Percentiles rank a stretch among this genome's conserved stretches.
Conservation (phyloP, 306 rosid genomes). For the Dalbergia oliveri region DNA sequence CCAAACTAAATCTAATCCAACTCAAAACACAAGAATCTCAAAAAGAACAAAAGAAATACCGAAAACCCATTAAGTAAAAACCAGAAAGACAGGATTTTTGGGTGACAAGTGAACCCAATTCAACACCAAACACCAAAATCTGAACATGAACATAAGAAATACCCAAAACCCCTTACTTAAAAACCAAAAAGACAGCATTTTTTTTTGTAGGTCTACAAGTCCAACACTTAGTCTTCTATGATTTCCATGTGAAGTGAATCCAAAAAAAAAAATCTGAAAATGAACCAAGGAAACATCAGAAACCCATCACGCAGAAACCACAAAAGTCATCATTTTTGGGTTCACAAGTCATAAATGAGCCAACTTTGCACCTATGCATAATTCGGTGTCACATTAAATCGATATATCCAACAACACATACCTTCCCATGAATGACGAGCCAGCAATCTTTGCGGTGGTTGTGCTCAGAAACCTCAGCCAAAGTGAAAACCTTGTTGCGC, state of each 20-base stretch:
- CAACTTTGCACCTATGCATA: background rate
- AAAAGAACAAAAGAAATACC: background rate
- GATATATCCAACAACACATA: background rate
- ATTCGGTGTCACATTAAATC: background rate
- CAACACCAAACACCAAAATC: too few species aligned
- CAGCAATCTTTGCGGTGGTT: constrained; percentile 75
- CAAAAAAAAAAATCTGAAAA: background rate
- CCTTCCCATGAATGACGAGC: constrained; percentile 87
- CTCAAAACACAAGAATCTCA: too few species aligned
- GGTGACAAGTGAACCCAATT: background rate
- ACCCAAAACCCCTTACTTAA: background rate
- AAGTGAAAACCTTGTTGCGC: constrained; percentile 60
- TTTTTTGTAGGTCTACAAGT: too few species aligned
- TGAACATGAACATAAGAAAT: background rate
- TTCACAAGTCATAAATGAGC: background rate
- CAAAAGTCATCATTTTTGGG: background rate
- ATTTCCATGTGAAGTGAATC: background rate
- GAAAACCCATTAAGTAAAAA: background rate
- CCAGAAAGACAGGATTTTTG: background rate
- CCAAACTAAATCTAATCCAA: background rate
- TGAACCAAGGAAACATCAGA: background rate
- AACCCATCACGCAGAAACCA: background rate
- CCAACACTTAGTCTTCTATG: too few species aligned
- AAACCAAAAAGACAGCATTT: background rate
- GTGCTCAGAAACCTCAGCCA: constrained; percentile 74